Evolutionary conservation across 2,329 filamentous ascomycete species (phyloP).

Genomic region (Colletotrichum sp.): DNA sequence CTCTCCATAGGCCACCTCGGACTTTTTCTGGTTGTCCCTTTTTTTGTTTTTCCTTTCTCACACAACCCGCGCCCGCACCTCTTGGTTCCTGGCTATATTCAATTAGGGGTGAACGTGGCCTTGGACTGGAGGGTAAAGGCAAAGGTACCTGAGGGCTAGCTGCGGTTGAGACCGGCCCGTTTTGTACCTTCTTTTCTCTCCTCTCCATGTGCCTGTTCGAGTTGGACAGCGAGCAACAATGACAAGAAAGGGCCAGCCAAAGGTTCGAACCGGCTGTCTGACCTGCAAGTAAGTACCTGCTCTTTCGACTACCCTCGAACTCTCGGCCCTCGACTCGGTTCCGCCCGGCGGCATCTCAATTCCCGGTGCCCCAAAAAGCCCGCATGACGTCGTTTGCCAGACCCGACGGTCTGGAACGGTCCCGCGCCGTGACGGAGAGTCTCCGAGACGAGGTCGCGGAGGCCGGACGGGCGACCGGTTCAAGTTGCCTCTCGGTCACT

Average conservation of each 20-base stretch:
- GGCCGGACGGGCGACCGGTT: neutral
- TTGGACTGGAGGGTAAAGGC: neutral
- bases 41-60: neutral
- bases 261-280: constrained; percentile 55
- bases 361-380: neutral
- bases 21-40: neutral
- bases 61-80: neutral
- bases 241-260: constrained; percentile 26
- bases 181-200: neutral
- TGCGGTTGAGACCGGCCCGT: neutral
- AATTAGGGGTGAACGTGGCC: neutral
- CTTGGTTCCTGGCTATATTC: neutral
- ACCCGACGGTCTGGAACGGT: neutral
- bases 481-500: neutral
- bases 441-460: neutral
- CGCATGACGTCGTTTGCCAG: neutral
- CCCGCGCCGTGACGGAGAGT: neutral
- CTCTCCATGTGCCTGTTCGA: neutral
- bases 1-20: neutral
- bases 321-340: neutral
- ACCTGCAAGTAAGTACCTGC: constrained; percentile 55
- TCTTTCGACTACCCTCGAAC: neutral
- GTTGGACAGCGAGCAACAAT: neutral
- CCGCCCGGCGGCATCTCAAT: neutral
- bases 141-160: neutral